Conservation (phyloP, 192 early-diverging fungal species). For the Coemansia sp. region DNA sequence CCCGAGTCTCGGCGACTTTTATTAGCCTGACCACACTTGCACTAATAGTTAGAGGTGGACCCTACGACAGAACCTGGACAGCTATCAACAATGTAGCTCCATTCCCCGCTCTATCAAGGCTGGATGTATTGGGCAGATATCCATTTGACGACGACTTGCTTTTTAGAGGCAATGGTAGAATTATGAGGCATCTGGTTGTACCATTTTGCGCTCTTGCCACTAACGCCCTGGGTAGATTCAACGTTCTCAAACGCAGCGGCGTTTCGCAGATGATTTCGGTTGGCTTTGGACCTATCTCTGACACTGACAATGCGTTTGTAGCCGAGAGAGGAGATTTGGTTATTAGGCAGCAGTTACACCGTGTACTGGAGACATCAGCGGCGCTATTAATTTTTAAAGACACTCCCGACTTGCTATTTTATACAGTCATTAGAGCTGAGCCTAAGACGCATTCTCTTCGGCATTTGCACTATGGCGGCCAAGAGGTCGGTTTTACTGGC, state of each 20-base stretch:
- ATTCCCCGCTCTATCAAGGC: background rate
- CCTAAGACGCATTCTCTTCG: background rate
- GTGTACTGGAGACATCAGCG: background rate
- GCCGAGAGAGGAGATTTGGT: no score
- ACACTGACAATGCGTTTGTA: no score
- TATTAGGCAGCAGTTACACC: background rate
- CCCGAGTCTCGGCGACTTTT: background rate
- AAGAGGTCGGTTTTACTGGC: no score
- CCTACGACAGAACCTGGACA: background rate
- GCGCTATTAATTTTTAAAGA: background rate
- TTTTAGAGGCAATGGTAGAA: background rate
- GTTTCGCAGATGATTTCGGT: background rate
- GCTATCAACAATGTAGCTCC: background rate
- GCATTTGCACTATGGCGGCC: background rate
- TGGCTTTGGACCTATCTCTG: background rate
- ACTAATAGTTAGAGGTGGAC: background rate
- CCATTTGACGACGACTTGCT: background rate
- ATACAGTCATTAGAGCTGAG: background rate
- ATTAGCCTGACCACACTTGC: background rate
- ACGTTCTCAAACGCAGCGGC: background rate
- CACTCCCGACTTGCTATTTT: background rate
- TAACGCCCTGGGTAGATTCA: background rate
- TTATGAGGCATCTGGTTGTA: background rate
- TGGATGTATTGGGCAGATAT: background rate
- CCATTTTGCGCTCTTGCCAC: background rate